Base-by-base conservation (phyloP, 2,329 filamentous ascomycete genomes). In the Trichoderma atroviride region DNA sequence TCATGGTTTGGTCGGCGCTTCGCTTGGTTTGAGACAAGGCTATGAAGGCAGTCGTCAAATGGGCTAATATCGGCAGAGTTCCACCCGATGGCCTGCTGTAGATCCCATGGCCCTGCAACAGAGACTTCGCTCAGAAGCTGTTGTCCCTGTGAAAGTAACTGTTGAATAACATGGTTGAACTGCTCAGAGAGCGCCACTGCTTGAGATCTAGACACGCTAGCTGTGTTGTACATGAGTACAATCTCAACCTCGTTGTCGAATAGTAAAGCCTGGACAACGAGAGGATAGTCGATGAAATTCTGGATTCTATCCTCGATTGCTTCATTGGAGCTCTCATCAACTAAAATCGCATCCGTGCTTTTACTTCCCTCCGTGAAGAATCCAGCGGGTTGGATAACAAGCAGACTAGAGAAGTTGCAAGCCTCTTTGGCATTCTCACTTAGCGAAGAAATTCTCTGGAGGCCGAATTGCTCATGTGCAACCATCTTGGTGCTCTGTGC, bases 371-470 rank as follows among this genome's bases (percentile, higher is more conserved):
- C n/a, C 0, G 29, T 50, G 24, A 68, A 50, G 11, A 59, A 50
- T 19, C 37, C 40, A 57, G 64, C 60, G 14, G 70, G 70, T 19
- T 71, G 68, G 22, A 71, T 64, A 14, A 71, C 64, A 3, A 71
- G 33, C 22, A 71, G 35, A 31, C 58, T 67, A 5, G 57, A 66
- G 33, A 71, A 71, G 14, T 71, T 35, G 24, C 62, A 68, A 13
- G 69, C 59, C n/a, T 67, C 69, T 27, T 60, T 65, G 19, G 74
- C 68, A 50, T 74, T 69, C 3, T 35, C 3, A n/a, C 40, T 31
- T 10, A 69, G 29, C 14, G 65, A 64, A 3, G 62, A 60, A 84
- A 57, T 72, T 56, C 76, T 73, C 5, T 74, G 72, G 2, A 79
- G 65, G 13, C 75, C 75, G 22, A 75, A 70, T 27, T 78, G 71